These are phyloP conservation scores for Dothiorella sarmentorum DNA, from an alignment of 2,329 filamentous ascomycete genomes.

Conservation along the genomic window DNA sequence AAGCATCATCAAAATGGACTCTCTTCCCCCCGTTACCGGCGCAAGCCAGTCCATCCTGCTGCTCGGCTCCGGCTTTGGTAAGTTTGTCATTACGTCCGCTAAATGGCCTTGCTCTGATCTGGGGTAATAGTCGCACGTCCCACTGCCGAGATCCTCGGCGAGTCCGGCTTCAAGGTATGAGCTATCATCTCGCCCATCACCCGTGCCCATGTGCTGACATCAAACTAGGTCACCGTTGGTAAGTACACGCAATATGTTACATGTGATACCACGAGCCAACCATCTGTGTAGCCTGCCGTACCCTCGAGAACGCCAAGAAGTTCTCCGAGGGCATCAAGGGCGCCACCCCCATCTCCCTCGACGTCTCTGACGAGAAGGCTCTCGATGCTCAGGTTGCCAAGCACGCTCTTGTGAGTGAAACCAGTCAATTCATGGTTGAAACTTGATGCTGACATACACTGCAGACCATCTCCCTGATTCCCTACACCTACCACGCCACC, in stretches of 20 bases:
- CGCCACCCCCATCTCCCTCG: conserved; percentile 74
- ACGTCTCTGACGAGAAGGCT: conserved; percentile 72
- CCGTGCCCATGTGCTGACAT: neutral
- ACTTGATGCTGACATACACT: conserved; percentile 31
- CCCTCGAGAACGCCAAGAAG: conserved; percentile 70
- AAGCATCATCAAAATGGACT: conserved; percentile 13
- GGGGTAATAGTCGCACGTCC: conserved; percentile 45
- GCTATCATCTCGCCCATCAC: neutral
- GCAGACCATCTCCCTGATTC: conserved; percentile 63
- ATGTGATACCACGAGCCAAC: neutral
- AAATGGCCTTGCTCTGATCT: conserved; percentile 21
- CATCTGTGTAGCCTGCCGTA: conserved; percentile 66
- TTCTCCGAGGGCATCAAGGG: conserved; percentile 68
- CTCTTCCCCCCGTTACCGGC: conserved; percentile 1
- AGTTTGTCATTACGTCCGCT: neutral
- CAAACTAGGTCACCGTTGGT: conserved; percentile 48
- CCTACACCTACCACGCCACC: conserved; percentile 82
- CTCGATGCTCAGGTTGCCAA: conserved; percentile 78
- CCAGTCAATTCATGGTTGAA: neutral
- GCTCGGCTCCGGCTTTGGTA: conserved; percentile 39
- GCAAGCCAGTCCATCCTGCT: conserved; percentile 34
- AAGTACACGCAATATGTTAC: conserved; percentile 22
- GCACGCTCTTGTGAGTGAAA: conserved; percentile 61
- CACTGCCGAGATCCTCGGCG: conserved; percentile 57
- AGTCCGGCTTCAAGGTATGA: conserved; percentile 52